Evolutionary conservation across 2,329 filamentous ascomycete genomes (phyloP), one percentile per base, ranked within the genome.

Genomic region (Cryoendolithus antarcticus): DNA sequence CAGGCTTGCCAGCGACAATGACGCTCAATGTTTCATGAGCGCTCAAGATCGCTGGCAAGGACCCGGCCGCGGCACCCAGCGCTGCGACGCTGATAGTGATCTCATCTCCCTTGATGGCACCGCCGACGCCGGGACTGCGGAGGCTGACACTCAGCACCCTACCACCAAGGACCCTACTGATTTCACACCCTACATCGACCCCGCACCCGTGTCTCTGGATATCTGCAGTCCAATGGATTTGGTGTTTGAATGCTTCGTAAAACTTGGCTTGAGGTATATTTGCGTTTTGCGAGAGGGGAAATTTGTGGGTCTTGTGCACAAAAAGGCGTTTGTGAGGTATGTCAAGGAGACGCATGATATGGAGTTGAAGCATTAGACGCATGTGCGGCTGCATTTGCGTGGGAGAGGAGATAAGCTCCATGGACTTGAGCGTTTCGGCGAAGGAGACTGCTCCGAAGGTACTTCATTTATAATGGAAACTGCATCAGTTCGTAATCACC

Each of bases 301-400:
- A 44, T 98, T 85, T 62, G 83, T 82, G 2, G 91, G 91, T 45
- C 74, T 98, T 70, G 86, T 81, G 37, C 91, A 98, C 62, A 96
- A 96, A 68, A 98, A 98, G 67, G 80, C 78, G 3, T 96, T 98
- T 65, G 89, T 94, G 43, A 88, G 85, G 60, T 95, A 93, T 57
- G 81, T 93, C 62, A 85, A 88, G 49, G 82, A 93, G 55, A 64
- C 88, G 34, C 83, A 91, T 55, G 71, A 80, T 49, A 57, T 48
- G 35, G 48, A 55, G 36, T 31, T n/a, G 10, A 32, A 32, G 30
- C 10, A n/a, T 13, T 32, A 32, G 30, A 21, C 19, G 19, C 6
- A 21, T 21, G 19, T 3, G 19, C 19, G 6, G 3, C 6, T 21
- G 19, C 19, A 21, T 21, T 21, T 3, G 19, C 3, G 3, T 21